Percentiles rank a stretch among this genome's conserved stretches.
Conservation (phyloP, 2,329 filamentous ascomycete genomes). For the Dryadomyces quercus-mongolicae region DNA sequence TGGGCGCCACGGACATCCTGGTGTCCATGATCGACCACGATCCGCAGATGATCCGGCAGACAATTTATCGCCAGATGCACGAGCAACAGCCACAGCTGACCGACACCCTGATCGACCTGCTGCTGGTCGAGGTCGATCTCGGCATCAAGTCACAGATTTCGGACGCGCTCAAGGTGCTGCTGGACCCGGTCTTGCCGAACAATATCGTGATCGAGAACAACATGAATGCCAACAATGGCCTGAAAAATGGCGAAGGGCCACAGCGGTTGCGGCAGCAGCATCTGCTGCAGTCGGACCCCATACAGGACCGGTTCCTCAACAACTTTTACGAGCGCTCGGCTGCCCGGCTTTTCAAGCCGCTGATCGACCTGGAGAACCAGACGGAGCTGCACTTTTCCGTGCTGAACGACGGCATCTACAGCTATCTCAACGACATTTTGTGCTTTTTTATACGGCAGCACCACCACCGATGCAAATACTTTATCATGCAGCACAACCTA, state of each 20-base stretch:
- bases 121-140: constrained; percentile 82
- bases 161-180: constrained; percentile 84
- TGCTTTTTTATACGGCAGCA: constrained; percentile 92
- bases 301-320: constrained; percentile 75
- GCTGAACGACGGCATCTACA: constrained; percentile 80
- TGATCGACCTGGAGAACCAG: constrained; percentile 66
- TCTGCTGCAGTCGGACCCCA: constrained; percentile 41
- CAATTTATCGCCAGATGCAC: constrained; percentile 82
- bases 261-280: constrained; percentile 45
- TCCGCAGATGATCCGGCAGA: constrained; percentile 82
- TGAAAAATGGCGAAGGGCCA: constrained; percentile 50
- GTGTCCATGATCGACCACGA: constrained; percentile 95
- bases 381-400: constrained; percentile 60
- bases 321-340: constrained; percentile 86
- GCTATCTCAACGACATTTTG: constrained; percentile 82
- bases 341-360: constrained; percentile 71
- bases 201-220: constrained; percentile 19
- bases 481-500: constrained; percentile 70
- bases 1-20: constrained; percentile 86
- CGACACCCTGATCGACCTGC: constrained; percentile 82
- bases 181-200: constrained; percentile 53
- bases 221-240: constrained; percentile 18
- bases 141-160: constrained; percentile 93
- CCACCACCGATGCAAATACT: constrained; percentile 73
- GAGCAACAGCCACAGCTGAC: constrained; percentile 79